phyloP scores from a whole-genome alignment of 768 basidiomycete genomes.

The Mycena crocata region DNA sequence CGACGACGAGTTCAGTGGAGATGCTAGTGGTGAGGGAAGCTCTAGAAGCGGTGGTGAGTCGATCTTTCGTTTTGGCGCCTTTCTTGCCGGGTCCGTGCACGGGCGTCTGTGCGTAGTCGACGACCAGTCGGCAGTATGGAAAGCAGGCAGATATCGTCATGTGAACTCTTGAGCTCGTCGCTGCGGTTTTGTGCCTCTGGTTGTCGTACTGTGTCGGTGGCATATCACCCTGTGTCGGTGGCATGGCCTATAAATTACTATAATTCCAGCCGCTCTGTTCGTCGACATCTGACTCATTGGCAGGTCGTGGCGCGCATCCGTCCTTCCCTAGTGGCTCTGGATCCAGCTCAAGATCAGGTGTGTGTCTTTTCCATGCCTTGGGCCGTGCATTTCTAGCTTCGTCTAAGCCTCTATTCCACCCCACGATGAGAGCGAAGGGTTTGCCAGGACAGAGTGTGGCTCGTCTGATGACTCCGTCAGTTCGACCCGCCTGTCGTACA shows the following conservation, averaged over 20 bases:
- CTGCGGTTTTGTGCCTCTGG: too few species aligned
- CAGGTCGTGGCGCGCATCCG: not conserved
- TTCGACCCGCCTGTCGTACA: too few species aligned
- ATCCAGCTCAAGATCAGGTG: not conserved
- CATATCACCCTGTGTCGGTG: too few species aligned
- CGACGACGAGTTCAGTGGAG: slow-evolving; percentile 19
- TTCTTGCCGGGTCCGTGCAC: not conserved
- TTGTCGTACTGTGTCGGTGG: too few species aligned
- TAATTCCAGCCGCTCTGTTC: not conserved
- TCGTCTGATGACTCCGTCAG: too few species aligned
- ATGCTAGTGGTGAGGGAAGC: not conserved
- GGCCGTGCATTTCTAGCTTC: not conserved
- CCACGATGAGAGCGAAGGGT: too few species aligned
- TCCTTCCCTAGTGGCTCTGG: not conserved
- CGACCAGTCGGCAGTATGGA: not conserved
- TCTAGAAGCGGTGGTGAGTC: slow-evolving; percentile 6
- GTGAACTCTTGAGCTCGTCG: too few species aligned
- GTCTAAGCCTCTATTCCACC: too few species aligned
- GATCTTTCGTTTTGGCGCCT: not conserved
- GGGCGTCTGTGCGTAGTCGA: not conserved
- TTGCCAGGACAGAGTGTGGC: too few species aligned
- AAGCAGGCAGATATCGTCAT: too few species aligned
- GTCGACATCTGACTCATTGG: not conserved
- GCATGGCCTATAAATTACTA: not conserved
- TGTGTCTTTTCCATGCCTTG: not conserved